Conservation (phyloP, 1,284 basidiomycete genomes). For the Phylloporus sp. region DNA sequence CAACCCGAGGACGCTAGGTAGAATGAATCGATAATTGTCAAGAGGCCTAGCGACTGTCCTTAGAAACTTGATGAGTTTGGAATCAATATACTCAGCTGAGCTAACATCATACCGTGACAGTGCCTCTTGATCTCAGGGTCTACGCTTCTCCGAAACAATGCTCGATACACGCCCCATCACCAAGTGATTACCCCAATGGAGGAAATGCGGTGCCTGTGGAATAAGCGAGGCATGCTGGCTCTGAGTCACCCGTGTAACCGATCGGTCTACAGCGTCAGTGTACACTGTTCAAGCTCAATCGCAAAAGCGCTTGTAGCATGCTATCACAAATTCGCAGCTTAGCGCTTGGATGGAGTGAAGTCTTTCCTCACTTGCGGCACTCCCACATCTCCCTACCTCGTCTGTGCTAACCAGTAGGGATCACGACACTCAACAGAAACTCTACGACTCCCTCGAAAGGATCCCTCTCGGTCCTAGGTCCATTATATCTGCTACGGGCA, state of each 20-base stretch:
- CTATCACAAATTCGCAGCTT: background rate
- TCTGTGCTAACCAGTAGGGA: background rate
- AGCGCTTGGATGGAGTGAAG: background rate
- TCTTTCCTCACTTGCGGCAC: background rate
- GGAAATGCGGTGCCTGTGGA: background rate
- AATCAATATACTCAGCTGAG: too few species aligned
- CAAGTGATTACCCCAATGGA: background rate
- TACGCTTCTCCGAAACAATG: background rate
- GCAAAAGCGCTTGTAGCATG: background rate
- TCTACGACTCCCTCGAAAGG: background rate
- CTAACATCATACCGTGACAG: too few species aligned
- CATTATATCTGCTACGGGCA: too few species aligned
- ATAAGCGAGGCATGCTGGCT: background rate
- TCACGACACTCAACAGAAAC: background rate
- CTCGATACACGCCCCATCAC: background rate
- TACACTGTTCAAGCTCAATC: background rate
- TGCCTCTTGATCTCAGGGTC: too few species aligned
- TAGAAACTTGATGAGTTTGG: too few species aligned
- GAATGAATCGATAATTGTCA: too few species aligned
- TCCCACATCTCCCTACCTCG: background rate
- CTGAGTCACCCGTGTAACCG: background rate
- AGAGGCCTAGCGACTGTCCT: too few species aligned
- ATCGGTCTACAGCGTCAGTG: background rate
- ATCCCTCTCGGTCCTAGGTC: too few species aligned
- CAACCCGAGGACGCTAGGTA: too few species aligned